Base-by-base conservation (phyloP, 805 yeast genomes). In the Candida montana region DNA sequence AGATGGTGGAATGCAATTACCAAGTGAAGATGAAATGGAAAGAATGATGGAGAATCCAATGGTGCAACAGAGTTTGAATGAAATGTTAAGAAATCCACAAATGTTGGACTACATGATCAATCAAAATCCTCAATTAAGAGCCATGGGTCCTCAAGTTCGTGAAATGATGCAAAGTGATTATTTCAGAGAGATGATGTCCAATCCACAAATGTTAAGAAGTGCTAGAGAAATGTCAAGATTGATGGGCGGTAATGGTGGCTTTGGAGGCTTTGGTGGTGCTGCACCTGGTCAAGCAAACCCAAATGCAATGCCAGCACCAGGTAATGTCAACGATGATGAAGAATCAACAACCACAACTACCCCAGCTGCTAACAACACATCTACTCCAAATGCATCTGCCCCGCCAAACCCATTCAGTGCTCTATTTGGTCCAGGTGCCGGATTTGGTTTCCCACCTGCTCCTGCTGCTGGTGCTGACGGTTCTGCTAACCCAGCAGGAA, bases 81-180 rank as follows among this genome's bases (percentile, higher is more conserved):
- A 83, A 37, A 77, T 86, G 83, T 69, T 89, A 38, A 75, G 81
- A 33, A 85, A 90, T 63, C 96, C 97, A 2, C 90, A 84, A 61
- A 83, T 89, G 90, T 59, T 87, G 37, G 95, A 88, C 52, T 79
- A 69, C 58, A 62, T 90, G 71, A 86, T 89, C 55, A 77, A 79
- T 53, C 86, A 83, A 57, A 82, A 83, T 43, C 96, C 97, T 7
- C 89, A 83, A 57, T 70, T 89, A 55, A 77, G 91, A 46, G 75
- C 79, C 5, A 77, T 87, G 89, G 95, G 95, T 11, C 96, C 96
- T 7, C 87, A 83, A 58, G 90, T 85, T 18, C 76, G 96, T 56
- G 79, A 84, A 59, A 72, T 89, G 81, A 64, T 91, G 54, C 95
- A 84, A 62, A 79, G 83, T 58, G 95, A 91, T 13, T 74, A 78